A percentile compares a stretch with the other conserved stretches of the same genome.
phyloP scores from a whole-genome alignment of 2,329 filamentous ascomycete species.

The Sporothrix luriei region DNA sequence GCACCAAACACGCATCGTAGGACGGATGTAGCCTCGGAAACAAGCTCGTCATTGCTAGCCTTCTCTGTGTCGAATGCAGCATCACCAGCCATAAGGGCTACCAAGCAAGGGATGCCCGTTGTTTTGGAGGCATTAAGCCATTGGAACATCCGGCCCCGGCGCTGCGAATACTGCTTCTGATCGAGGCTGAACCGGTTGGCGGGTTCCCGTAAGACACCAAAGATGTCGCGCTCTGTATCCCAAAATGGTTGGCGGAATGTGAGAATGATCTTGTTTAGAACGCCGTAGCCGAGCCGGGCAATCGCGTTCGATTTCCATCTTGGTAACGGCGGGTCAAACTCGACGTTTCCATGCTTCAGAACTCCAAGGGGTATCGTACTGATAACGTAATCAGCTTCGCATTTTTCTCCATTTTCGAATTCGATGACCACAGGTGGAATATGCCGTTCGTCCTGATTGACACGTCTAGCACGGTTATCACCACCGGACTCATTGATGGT shows the following conservation, averaged over 20 bases:
- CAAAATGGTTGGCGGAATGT: constrained; percentile 90
- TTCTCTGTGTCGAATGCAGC: constrained; percentile 86
- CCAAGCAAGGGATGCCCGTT: constrained; percentile 80
- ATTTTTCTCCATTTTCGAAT: constrained; percentile 73
- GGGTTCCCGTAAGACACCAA: constrained; percentile 82
- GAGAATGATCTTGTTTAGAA: constrained; percentile 92
- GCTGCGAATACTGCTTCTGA: constrained; percentile 75
- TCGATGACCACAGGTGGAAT: constrained; percentile 54
- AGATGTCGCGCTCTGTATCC: constrained; percentile 88
- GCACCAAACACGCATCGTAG: constrained; percentile 74
- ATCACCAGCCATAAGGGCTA: constrained; percentile 94
- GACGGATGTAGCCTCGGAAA: constrained; percentile 78
- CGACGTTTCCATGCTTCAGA: constrained; percentile 76
- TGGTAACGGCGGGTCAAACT: constrained; percentile 90
- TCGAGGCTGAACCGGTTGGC: constrained; percentile 68
- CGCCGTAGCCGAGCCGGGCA: constrained; percentile 81
- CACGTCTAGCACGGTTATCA: neutral
- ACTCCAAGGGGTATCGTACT: constrained; percentile 89
- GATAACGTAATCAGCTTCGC: constrained; percentile 89
- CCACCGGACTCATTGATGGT: constrained; percentile 52
- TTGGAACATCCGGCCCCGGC: constrained; percentile 90
- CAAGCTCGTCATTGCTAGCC: constrained; percentile 71
- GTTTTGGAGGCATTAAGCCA: constrained; percentile 97
- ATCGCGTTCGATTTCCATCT: constrained; percentile 82
- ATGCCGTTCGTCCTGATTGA: neutral